Conservation (phyloP, 192 early-diverging fungal genomes). For the Coemansia sp. region DNA sequence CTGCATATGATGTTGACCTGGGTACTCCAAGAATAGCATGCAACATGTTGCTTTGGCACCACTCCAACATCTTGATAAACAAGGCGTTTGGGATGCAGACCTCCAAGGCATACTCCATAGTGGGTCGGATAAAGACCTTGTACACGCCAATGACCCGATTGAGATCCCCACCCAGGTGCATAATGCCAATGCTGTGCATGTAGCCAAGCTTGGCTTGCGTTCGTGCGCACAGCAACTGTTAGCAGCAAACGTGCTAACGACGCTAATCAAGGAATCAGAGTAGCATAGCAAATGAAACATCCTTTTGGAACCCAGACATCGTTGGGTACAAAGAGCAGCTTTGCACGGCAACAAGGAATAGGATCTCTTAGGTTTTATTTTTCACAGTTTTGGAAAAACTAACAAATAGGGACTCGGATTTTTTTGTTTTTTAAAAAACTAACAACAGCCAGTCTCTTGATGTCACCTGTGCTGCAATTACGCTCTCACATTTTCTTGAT, state of each 20-base stretch:
- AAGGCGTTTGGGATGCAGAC: background rate
- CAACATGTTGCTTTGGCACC: background rate
- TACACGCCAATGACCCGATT: background rate
- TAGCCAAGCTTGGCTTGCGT: background rate
- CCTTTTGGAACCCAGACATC: no score
- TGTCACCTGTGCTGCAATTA: conserved; percentile 13
- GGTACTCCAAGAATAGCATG: background rate
- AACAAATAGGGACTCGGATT: no score
- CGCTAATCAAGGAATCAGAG: no score
- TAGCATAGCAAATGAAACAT: no score
- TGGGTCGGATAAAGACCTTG: conserved; percentile 3
- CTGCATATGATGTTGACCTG: background rate
- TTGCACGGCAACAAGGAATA: no score
- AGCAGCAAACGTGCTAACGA: no score
- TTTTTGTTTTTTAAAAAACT: no score
- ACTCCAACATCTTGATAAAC: background rate
- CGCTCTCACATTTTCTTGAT: conserved; percentile 32
- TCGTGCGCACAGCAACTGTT: background rate
- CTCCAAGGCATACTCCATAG: conserved; percentile 8
- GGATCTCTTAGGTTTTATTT: no score
- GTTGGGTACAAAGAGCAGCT: no score
- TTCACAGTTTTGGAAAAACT: no score
- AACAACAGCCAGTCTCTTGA: conserved; percentile 59
- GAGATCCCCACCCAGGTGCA: background rate
- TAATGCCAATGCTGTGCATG: conserved; percentile 3